phyloP scores from a whole-genome alignment of 768 basidiomycete species.

The Pisolithus albus region DNA sequence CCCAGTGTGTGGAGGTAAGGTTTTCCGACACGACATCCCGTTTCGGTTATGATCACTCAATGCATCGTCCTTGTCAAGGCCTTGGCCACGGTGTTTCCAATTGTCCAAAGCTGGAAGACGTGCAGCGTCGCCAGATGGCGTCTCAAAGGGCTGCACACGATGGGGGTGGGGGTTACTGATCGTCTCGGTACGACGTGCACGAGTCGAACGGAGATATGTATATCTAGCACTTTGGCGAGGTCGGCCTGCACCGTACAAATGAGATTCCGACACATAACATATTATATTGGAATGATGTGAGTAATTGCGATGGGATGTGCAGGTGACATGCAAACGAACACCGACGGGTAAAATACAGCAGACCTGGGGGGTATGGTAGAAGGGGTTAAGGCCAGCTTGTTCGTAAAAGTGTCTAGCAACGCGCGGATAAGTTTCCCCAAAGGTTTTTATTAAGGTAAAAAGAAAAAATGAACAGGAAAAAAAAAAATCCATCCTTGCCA shows the following conservation, averaged over 20 bases:
- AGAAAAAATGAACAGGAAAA: constrained; percentile 3
- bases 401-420: constrained; percentile 23
- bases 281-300: constrained; percentile 28
- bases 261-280: constrained; percentile 5
- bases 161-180: constrained; percentile 41
- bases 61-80: constrained; percentile 36
- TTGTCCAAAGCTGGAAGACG: constrained; percentile 95
- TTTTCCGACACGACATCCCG: not conserved
- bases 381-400: constrained; percentile 32
- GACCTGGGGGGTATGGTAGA: constrained; percentile 32
- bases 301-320: constrained; percentile 32
- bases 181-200: not conserved
- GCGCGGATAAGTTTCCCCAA: constrained; percentile 14
- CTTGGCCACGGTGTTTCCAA: constrained; percentile 91
- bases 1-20: constrained; percentile 87
- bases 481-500: constrained; percentile 7
- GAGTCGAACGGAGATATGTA: constrained; percentile 5
- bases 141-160: constrained; percentile 68
- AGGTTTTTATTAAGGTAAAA: constrained; percentile 1
- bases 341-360: constrained; percentile 36
- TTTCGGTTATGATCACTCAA: not conserved
- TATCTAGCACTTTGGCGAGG: not conserved
- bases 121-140: constrained; percentile 85
- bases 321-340: constrained; percentile 29
- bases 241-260: not conserved